Conservation (phyloP, 2,329 filamentous ascomycete species). For the Colletotrichum acutatum region DNA sequence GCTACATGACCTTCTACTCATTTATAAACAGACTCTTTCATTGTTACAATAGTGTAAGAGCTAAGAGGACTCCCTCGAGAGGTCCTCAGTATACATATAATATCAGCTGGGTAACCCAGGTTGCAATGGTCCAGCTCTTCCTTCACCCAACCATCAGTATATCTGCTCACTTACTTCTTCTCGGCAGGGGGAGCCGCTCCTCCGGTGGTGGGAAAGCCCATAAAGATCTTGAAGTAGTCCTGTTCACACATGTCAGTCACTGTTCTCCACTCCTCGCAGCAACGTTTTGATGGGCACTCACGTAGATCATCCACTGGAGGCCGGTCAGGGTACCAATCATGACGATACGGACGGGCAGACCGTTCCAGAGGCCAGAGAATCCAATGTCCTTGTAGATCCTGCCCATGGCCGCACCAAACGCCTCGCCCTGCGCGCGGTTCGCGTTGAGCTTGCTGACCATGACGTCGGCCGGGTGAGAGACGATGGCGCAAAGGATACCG, state of each 20-base stretch:
- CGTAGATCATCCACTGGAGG: slow-evolving; percentile 94
- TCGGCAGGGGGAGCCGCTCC: slow-evolving; percentile 67
- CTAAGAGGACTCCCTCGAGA: neutral
- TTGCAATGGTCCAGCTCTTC: no score
- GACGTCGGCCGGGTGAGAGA: slow-evolving; percentile 84
- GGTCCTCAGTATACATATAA: neutral
- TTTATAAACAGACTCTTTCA: neutral
- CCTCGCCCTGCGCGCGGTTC: slow-evolving; percentile 79
- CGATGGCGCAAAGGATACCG: slow-evolving; percentile 87
- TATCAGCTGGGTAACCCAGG: neutral
- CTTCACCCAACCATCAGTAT: neutral
- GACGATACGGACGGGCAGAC: slow-evolving; percentile 83
- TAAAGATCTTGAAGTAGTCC: slow-evolving; percentile 91
- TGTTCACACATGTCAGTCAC: slow-evolving; percentile 44
- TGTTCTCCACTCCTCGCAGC: slow-evolving; percentile 24
- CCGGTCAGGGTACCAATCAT: slow-evolving; percentile 89
- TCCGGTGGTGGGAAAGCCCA: slow-evolving; percentile 87
- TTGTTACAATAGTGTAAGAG: neutral
- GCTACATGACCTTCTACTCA: neutral
- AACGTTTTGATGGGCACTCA: slow-evolving; percentile 47
- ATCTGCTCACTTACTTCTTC: slow-evolving; percentile 49
- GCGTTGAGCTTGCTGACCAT: slow-evolving; percentile 95
- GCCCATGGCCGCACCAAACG: slow-evolving; percentile 78
- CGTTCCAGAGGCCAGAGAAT: slow-evolving; percentile 91
- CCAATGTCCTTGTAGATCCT: slow-evolving; percentile 91